These are phyloP conservation scores for Coniferiporia weirii DNA, from an alignment of 1,284 basidiomycete genomes.

Conservation along the genomic window DNA sequence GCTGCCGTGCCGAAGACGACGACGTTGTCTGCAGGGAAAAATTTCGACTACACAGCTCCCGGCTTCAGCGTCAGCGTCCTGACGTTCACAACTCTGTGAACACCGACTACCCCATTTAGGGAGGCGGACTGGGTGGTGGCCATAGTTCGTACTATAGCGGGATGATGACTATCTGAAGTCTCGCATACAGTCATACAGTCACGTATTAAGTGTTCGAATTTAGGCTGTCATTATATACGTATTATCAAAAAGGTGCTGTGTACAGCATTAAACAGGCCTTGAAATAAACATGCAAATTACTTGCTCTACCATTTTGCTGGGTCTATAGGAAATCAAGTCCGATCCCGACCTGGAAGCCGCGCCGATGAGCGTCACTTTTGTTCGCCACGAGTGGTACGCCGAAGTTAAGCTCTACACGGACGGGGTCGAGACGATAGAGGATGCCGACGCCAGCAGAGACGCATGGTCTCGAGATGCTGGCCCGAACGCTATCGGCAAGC, in stretches of 20 bases:
- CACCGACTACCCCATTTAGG: background rate
- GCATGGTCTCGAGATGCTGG: constrained; percentile 46
- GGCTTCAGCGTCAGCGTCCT: constrained; percentile 55
- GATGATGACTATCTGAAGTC: background rate
- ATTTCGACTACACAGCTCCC: constrained; percentile 53
- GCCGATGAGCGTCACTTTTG: constrained; percentile 70
- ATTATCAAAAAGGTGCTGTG: background rate
- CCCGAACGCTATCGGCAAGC: constrained; percentile 35
- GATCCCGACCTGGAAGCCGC: constrained; percentile 89
- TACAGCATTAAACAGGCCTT: background rate
- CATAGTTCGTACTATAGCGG: background rate
- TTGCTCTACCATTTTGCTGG: background rate
- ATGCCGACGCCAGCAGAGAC: constrained; percentile 85
- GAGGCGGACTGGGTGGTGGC: background rate
- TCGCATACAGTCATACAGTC: background rate
- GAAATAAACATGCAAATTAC: background rate
- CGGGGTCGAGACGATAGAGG: constrained; percentile 83
- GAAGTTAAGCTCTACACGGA: constrained; percentile 88
- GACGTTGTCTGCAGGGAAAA: constrained; percentile 40
- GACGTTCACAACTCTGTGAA: constrained; percentile 7
- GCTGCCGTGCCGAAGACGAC: constrained; percentile 41
- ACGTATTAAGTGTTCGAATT: background rate
- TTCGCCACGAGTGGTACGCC: constrained; percentile 82
- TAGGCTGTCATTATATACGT: background rate
- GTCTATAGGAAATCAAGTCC: constrained; percentile 73